phyloP scores from a whole-genome alignment of 2,329 filamentous ascomycete species.

The Zymoseptoria brevis region DNA sequence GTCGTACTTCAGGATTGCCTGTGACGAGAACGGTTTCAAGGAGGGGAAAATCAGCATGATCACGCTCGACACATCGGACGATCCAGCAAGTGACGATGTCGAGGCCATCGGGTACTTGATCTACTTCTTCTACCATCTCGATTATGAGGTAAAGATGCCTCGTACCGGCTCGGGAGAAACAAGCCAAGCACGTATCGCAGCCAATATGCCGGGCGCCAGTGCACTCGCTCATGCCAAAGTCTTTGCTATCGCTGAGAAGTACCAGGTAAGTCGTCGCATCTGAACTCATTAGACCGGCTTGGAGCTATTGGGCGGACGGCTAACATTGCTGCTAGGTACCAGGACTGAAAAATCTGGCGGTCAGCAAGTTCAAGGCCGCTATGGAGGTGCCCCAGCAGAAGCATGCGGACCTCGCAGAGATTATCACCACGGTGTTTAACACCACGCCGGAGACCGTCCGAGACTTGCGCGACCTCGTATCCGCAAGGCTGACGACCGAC shows the following conservation, averaged over 20 bases:
- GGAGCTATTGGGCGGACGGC: too few species aligned
- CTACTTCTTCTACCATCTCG: conserved; percentile 13
- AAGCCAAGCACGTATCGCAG: too few species aligned
- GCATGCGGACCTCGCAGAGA: conserved; percentile 32
- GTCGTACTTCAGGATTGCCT: conserved; percentile 11
- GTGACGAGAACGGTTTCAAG: background rate
- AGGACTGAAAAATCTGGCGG: conserved; percentile 10
- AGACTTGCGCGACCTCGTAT: conserved; percentile 25
- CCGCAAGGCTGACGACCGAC: too few species aligned
- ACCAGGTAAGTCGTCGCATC: background rate
- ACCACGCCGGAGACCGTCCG: conserved; percentile 35
- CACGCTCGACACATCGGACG: conserved; percentile 14
- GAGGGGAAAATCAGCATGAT: conserved; percentile 14
- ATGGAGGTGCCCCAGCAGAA: conserved; percentile 26
- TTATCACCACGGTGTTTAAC: conserved; percentile 35
- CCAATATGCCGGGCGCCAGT: too few species aligned
- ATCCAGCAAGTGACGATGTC: conserved; percentile 11
- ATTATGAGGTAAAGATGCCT: too few species aligned
- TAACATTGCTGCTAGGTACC: background rate
- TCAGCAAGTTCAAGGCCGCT: conserved; percentile 19
- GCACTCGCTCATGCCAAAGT: too few species aligned
- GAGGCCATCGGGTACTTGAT: conserved; percentile 21
- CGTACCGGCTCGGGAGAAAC: too few species aligned
- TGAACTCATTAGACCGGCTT: too few species aligned
- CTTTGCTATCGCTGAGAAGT: background rate